These are phyloP conservation scores for Hygrophila difformis DNA, from an alignment of 257 asterid species.

Conservation along the genomic window DNA sequence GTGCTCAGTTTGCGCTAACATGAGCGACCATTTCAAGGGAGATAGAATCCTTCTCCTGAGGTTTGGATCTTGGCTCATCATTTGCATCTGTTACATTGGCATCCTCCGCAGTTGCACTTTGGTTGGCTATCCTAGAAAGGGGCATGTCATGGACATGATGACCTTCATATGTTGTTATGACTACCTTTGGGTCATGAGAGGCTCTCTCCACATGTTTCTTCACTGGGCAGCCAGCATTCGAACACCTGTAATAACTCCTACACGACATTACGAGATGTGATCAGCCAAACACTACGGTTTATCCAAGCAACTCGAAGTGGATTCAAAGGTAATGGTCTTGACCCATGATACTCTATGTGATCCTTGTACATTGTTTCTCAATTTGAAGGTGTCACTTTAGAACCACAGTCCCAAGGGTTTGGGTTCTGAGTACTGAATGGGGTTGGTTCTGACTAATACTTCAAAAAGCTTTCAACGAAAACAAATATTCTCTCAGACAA, in stretches of 20 bases:
- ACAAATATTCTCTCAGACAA: too few species aligned
- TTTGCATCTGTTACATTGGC: conserved; percentile 22
- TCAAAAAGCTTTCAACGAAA: too few species aligned
- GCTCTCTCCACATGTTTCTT: conserved; percentile 94
- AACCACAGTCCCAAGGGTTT: too few species aligned
- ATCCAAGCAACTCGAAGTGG: neutral
- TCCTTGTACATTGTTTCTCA: too few species aligned
- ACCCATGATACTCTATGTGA: too few species aligned
- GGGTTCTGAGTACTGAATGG: too few species aligned
- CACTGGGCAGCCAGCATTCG: conserved; percentile 69
- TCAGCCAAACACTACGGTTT: neutral
- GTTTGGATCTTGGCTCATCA: neutral
- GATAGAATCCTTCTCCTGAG: neutral
- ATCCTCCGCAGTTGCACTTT: conserved; percentile 26
- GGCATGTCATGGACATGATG: conserved; percentile 63
- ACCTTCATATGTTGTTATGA: conserved; percentile 82
- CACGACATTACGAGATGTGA: conserved; percentile 9
- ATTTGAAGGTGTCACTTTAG: too few species aligned
- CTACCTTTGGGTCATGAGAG: conserved; percentile 63
- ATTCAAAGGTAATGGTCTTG: too few species aligned
- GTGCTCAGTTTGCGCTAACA: neutral
- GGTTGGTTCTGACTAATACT: too few species aligned
- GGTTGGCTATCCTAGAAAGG: conserved; percentile 35
- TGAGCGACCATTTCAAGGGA: neutral
- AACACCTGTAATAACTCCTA: conserved; percentile 93